phyloP scores from a whole-genome alignment of 176 grass and related monocot genomes.

The Avena atlantica region DNA sequence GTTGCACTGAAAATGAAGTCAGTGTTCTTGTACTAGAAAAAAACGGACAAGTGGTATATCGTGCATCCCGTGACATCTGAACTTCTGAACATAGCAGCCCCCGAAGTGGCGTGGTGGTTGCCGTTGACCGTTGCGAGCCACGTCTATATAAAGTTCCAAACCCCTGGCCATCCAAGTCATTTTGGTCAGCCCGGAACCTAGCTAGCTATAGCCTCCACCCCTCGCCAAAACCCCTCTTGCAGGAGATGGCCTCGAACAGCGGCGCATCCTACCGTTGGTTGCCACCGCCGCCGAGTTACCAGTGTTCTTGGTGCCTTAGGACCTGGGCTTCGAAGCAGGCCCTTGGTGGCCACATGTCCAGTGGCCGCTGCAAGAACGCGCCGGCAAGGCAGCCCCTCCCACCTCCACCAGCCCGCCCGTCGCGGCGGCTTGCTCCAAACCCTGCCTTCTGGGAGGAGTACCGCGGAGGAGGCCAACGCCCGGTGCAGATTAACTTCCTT shows the following conservation, averaged over 20 bases:
- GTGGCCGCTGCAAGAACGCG: not conserved
- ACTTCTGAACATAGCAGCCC: not conserved
- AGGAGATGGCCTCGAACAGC: not conserved
- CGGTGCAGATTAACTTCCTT: not conserved
- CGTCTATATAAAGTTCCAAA: not conserved
- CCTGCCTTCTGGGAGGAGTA: not conserved
- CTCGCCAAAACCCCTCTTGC: not conserved
- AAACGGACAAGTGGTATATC: not conserved
- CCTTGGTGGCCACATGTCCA: conserved; percentile 20
- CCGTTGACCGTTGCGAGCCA: not conserved
- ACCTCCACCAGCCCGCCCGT: not conserved
- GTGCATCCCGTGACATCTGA: not conserved
- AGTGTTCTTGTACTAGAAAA: no score
- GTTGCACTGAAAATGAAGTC: not conserved
- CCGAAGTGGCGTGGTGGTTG: not conserved
- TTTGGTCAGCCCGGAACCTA: not conserved
- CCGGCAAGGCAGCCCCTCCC: not conserved
- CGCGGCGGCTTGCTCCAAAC: not conserved
- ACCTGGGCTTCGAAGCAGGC: not conserved
- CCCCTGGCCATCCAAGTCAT: not conserved
- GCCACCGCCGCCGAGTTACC: not conserved
- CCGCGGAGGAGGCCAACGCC: not conserved
- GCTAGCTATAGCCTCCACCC: not conserved
- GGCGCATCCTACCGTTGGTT: not conserved
- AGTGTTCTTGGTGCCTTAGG: not conserved